These are phyloP conservation scores for Backusella australiensis DNA, from an alignment of 192 early-diverging fungal genomes.

Conservation along the genomic window DNA sequence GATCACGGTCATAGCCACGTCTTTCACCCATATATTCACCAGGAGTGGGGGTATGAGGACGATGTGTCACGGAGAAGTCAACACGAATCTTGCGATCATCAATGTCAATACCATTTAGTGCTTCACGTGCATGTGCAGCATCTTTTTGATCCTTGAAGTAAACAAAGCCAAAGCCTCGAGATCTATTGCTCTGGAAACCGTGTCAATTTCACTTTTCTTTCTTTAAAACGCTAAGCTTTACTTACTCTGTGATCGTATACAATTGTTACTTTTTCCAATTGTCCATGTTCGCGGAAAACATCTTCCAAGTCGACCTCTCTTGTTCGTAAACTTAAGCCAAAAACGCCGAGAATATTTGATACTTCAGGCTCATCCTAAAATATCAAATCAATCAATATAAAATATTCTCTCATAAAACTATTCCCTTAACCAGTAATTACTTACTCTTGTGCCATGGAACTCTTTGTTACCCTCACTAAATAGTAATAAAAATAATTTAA, in stretches of 20 bases:
- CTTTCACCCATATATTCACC: slow-evolving; percentile 70
- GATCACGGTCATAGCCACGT: slow-evolving; percentile 34
- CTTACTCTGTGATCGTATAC: slow-evolving; percentile 59
- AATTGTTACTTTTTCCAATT: slow-evolving; percentile 54
- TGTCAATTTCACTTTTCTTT: slow-evolving; percentile 1
- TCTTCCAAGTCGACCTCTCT: slow-evolving; percentile 59
- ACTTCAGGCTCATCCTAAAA: slow-evolving; percentile 34
- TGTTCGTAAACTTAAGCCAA: slow-evolving; percentile 64
- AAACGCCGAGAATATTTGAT: slow-evolving; percentile 66
- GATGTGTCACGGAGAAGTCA: slow-evolving; percentile 57
- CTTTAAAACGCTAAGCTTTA: background rate
- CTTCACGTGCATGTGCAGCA: slow-evolving; percentile 55
- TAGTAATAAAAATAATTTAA: background rate
- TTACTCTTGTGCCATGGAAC: slow-evolving; percentile 36
- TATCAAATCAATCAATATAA: background rate
- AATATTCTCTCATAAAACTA: background rate
- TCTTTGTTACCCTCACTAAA: slow-evolving; percentile 3
- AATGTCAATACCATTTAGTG: slow-evolving; percentile 62
- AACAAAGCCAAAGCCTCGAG: slow-evolving; percentile 72
- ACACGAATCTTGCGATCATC: slow-evolving; percentile 60
- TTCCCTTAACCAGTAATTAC: background rate
- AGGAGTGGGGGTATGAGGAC: slow-evolving; percentile 67
- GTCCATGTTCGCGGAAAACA: slow-evolving; percentile 58
- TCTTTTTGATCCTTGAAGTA: slow-evolving; percentile 47
- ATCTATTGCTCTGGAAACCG: slow-evolving; percentile 48